Evolutionary conservation across 495 filamentous ascomycete species (phyloP).

Genomic region (Hypoxylon trugodes): DNA sequence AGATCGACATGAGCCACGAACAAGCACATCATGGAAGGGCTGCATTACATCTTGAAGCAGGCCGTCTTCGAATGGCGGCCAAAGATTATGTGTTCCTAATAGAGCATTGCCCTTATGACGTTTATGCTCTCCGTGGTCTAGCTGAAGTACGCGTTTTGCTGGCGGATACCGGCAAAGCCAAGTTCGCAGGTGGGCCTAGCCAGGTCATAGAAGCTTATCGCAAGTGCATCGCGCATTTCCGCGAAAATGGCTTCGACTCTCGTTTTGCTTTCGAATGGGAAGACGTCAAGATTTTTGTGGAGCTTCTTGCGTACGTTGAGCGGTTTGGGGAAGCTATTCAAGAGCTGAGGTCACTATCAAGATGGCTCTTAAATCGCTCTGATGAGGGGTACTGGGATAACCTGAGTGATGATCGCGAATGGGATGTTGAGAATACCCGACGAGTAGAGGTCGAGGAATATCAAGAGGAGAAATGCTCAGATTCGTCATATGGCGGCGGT

Average conservation of each 20-base stretch:
- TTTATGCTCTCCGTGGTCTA: slow-evolving; percentile 40
- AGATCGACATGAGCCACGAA: slow-evolving; percentile 64
- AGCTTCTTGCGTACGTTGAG: slow-evolving; percentile 72
- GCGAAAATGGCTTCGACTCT: slow-evolving; percentile 51
- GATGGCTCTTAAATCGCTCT: slow-evolving; percentile 83
- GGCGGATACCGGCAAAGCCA: slow-evolving; percentile 32
- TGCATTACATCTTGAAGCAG: slow-evolving; percentile 64
- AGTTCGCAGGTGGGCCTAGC: slow-evolving; percentile 39
- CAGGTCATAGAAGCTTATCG: slow-evolving; percentile 69
- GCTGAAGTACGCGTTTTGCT: slow-evolving; percentile 41
- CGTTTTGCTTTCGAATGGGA: slow-evolving; percentile 75
- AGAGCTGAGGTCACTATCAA: slow-evolving; percentile 71
- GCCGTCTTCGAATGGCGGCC: slow-evolving; percentile 44
- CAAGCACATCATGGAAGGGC: slow-evolving; percentile 69
- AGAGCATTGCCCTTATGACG: slow-evolving; percentile 31
- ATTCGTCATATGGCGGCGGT: slow-evolving; percentile 72
- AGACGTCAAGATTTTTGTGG: slow-evolving; percentile 83
- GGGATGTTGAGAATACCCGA: slow-evolving; percentile 78
- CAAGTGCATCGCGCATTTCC: slow-evolving; percentile 63
- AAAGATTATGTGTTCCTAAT: slow-evolving; percentile 40
- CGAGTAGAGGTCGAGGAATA: slow-evolving; percentile 65
- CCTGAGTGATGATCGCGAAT: slow-evolving; percentile 87
- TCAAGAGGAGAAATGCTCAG: slow-evolving; percentile 62
- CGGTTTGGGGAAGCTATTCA: slow-evolving; percentile 69
- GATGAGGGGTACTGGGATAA: slow-evolving; percentile 82